phyloP scores from a whole-genome alignment of 176 grass and related monocot species.

The Puccinellia tenuiflora region DNA sequence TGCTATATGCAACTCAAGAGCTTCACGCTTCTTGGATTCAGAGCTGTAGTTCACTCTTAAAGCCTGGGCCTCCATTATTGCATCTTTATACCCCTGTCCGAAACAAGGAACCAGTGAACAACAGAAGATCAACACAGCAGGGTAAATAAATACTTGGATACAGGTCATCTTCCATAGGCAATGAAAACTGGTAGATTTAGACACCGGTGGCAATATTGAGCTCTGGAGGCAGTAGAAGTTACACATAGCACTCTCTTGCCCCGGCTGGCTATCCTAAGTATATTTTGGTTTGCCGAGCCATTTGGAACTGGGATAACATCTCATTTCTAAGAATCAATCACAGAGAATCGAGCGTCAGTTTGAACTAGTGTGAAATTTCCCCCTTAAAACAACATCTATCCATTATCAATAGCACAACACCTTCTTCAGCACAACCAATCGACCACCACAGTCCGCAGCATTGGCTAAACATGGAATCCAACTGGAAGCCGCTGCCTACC shows the following conservation, averaged over 20 bases:
- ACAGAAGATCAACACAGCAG: neutral
- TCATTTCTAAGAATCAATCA: neutral
- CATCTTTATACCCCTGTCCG: constrained; percentile 69
- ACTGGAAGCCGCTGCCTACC: neutral
- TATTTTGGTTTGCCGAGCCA: neutral
- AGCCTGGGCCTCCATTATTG: constrained; percentile 44
- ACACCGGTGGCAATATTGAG: neutral
- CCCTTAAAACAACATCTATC: neutral
- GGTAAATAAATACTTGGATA: neutral
- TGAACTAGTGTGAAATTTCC: neutral
- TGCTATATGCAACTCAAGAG: constrained; percentile 37
- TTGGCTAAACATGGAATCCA: neutral
- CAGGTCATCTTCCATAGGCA: neutral
- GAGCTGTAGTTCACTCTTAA: constrained; percentile 51
- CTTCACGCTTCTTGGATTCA: constrained; percentile 54
- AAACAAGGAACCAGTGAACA: neutral
- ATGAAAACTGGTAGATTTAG: neutral
- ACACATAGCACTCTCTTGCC: neutral
- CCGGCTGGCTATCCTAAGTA: neutral
- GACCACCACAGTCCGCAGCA: neutral
- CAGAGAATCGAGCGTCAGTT: neutral
- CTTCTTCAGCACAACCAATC: neutral
- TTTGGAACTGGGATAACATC: neutral
- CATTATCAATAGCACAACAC: neutral
- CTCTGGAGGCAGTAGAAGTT: neutral